phyloP scores from a whole-genome alignment of 2,329 filamentous ascomycete genomes.

The Aspergillus bombycis region DNA sequence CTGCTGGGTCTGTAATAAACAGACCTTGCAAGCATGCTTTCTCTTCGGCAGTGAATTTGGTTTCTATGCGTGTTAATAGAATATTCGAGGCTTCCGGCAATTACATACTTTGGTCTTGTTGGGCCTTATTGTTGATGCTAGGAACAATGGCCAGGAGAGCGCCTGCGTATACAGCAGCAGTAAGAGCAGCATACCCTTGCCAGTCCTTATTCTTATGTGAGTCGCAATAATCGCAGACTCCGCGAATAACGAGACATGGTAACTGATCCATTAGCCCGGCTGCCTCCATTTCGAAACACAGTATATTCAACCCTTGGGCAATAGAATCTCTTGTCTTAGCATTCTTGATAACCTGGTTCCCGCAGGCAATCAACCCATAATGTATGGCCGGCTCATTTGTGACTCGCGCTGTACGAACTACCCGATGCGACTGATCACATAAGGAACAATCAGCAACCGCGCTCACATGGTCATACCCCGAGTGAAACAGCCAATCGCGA shows the following conservation, averaged over 20 bases:
- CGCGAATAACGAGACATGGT: constrained; percentile 10
- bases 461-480: constrained; percentile 13
- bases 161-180: background rate
- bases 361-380: constrained; percentile 32
- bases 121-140: no score
- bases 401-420: constrained; percentile 14
- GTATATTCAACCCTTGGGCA: constrained; percentile 22
- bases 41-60: no score
- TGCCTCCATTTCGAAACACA: constrained; percentile 9
- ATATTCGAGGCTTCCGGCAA: no score
- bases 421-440: constrained; percentile 20
- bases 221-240: constrained; percentile 10
- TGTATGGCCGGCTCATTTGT: constrained; percentile 17
- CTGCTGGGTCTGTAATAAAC: no score
- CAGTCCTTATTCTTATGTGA: constrained; percentile 11
- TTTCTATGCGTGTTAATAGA: no score
- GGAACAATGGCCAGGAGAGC: no score
- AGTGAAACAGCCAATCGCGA: constrained; percentile 17
- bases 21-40: no score
- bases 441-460: constrained; percentile 7
- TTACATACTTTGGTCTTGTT: no score
- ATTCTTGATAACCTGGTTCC: constrained; percentile 28
- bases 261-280: constrained; percentile 13
- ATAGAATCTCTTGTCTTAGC: constrained; percentile 19
- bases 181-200: constrained; percentile 3